Evolutionary conservation across 805 yeast genomes (phyloP).

Genomic region (Wickerhamiella azyma): DNA sequence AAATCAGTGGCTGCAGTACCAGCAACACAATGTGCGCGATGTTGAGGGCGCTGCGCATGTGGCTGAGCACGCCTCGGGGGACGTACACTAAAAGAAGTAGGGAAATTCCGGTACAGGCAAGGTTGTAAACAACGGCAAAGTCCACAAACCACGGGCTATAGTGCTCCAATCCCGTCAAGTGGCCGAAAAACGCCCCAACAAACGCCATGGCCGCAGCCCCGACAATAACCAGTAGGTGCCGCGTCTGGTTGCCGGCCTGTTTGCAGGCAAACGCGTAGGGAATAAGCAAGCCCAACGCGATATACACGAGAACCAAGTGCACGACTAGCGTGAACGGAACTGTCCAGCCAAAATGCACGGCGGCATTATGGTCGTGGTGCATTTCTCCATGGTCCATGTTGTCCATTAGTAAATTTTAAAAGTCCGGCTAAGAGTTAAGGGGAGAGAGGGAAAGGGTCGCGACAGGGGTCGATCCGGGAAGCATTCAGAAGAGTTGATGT

Average conservation of each 20-base stretch:
- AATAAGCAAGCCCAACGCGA: slow-evolving; percentile 29
- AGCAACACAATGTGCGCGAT: slow-evolving; percentile 24
- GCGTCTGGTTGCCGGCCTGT: slow-evolving; percentile 24
- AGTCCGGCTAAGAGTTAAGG: too few relatives aligned
- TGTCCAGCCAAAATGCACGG: slow-evolving; percentile 13
- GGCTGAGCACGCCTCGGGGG: slow-evolving; percentile 25
- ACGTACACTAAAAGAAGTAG: slow-evolving; percentile 27
- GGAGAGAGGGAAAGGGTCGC: too few relatives aligned
- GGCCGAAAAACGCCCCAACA: slow-evolving; percentile 30
- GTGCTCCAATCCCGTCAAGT: slow-evolving; percentile 25
- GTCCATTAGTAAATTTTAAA: neutral
- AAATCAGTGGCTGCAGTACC: slow-evolving; percentile 31
- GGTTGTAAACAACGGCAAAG: slow-evolving; percentile 22
- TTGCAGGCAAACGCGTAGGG: slow-evolving; percentile 31
- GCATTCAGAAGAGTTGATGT: too few relatives aligned
- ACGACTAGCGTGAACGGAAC: slow-evolving; percentile 16
- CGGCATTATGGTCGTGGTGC: slow-evolving; percentile 12
- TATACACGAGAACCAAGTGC: slow-evolving; percentile 25
- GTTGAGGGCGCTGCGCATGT: slow-evolving; percentile 21
- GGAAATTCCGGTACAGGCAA: slow-evolving; percentile 26
- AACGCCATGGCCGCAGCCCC: slow-evolving; percentile 25
- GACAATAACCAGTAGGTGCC: slow-evolving; percentile 28
- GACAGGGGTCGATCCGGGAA: too few relatives aligned
- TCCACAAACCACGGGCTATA: slow-evolving; percentile 25
- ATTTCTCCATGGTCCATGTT: slow-evolving; percentile 2